These are phyloP conservation scores for Stramenopiles sp. DNA, from an alignment of 352 stramenopile species.

Conservation along the genomic window DNA sequence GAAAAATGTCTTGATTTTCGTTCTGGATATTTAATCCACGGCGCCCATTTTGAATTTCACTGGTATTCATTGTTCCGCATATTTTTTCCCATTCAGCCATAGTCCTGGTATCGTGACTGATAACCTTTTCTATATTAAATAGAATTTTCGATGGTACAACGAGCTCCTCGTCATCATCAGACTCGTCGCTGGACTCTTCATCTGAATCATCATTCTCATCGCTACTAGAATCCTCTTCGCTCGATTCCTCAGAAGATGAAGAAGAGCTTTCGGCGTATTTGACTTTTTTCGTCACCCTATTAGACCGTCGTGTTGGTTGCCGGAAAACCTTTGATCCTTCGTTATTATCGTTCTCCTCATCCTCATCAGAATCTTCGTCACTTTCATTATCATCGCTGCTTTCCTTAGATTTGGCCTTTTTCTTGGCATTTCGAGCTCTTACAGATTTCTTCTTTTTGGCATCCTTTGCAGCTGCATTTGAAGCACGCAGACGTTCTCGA, in stretches of 20 bases:
- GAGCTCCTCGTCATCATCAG: not conserved
- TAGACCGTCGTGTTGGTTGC: not conserved
- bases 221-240: not conserved
- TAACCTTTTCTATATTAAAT: conserved; percentile 1
- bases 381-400: too few species aligned
- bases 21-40: conserved; percentile 19
- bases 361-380: not conserved
- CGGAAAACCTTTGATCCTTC: not conserved
- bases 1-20: not conserved
- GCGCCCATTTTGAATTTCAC: conserved; percentile 40
- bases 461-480: not conserved
- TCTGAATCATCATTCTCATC: not conserved
- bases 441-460: too few species aligned
- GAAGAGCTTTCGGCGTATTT: not conserved
- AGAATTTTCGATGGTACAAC: not conserved
- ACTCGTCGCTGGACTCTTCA: not conserved
- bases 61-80: conserved; percentile 42
- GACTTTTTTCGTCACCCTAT: not conserved
- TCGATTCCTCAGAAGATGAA: too few species aligned
- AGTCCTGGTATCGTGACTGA: not conserved
- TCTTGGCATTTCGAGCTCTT: too few species aligned
- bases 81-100: conserved; percentile 41
- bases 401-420: too few species aligned
- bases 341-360: not conserved
- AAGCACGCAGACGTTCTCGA: not conserved